Evolutionary conservation across 441 rosid species (phyloP).

Genomic region (Erodium trifolium): DNA sequence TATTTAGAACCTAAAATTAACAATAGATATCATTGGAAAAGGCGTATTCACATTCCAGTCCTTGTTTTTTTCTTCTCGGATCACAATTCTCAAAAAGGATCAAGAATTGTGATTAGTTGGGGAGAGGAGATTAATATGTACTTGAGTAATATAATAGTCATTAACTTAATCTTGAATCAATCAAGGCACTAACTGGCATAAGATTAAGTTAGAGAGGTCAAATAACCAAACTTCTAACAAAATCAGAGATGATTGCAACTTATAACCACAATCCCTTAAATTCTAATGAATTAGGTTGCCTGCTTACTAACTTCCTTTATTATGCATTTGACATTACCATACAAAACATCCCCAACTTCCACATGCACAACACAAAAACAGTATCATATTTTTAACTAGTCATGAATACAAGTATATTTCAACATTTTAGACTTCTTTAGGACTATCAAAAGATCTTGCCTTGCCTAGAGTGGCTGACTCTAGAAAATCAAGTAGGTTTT

Average conservation of each 20-base stretch:
- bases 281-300: slow-evolving; percentile 24
- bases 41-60: neutral
- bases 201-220: slow-evolving; percentile 17
- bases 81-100: no score
- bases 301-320: slow-evolving; percentile 17
- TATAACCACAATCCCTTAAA: neutral
- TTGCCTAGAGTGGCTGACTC: neutral
- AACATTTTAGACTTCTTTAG: neutral
- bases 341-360: neutral
- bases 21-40: neutral
- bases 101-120: neutral
- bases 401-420: neutral
- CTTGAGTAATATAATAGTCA: neutral
- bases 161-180: slow-evolving; percentile 18
- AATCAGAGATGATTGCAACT: neutral
- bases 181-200: slow-evolving; percentile 18
- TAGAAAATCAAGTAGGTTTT: neutral
- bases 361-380: neutral
- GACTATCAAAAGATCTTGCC: neutral
- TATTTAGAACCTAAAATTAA: no score
- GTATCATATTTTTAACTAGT: neutral
- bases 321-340: slow-evolving; percentile 4
- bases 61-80: no score
- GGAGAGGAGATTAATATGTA: neutral
- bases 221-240: neutral